Evolutionary conservation across 306 rosid species (phyloP), one percentile per base, ranked within the genome.

Genomic region (Acacia melanoxylon): DNA sequence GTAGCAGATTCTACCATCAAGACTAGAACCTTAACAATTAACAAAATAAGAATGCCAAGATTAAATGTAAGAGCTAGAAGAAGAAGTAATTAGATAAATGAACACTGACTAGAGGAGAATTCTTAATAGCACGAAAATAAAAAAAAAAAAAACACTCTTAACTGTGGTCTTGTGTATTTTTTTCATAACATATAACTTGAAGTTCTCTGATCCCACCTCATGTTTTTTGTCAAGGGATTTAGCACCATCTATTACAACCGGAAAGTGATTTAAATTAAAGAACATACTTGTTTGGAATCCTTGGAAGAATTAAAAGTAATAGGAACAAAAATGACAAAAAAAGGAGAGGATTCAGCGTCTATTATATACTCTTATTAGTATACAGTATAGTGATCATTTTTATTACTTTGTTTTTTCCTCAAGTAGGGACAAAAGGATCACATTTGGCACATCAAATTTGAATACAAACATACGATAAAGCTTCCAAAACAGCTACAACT

Each of bases 1-100:
- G 86, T 54, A 67, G 81, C 54, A 84, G 46, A 82, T 19, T 40
- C 71, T 65, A 80, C 29, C 84, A 81, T 52, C 70, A 83, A 37
- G 83, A 78, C 59, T 65, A 46, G 27, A 81, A 49, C 40, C 44
- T 33, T 48, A 14, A 75, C 22, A 75, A 80, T 40, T 52, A 82
- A 52, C 68, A 82, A 80, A 49, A 40, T 61, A 45, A 67, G 24
- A 58, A 35, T 78, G 52, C 74, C 70, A 66, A 22, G 44, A 65
- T 20, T 25, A 29, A 6, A 65, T 20, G 70, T 31, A 40, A n/a
- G 68, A 56, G 81, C 73, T n/a, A 83, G 25, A 66, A 41, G 33
- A 5, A 68, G 40, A 56, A 82, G 48, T 68, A 77, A 37, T 79
- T 52, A 52, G 61, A 5, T 19, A 19, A 52, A 17, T 52, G 61